Base-by-base conservation (phyloP, 2,329 filamentous ascomycete genomes). In the Microsporum canis region DNA sequence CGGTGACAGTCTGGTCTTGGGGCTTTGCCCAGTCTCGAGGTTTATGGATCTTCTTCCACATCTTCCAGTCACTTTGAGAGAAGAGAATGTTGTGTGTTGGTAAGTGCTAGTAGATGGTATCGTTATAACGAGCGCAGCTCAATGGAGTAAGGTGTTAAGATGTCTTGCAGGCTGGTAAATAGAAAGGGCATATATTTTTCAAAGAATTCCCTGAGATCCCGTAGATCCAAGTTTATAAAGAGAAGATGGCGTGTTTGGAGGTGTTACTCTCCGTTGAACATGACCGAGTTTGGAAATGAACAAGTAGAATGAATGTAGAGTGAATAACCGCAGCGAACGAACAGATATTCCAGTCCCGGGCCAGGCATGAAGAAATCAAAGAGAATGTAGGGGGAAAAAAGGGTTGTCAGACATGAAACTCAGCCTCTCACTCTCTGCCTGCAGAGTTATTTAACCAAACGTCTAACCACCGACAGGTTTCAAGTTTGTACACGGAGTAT, bases 41-140 rank as follows among this genome's bases (percentile, higher is more conserved):
- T 27, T 59, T 59, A 17, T 59, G 57, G 27, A 59, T 49, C 39
- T 47, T 59, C 43, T 59, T 59, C 57, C 57, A 59, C 57, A 59
- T 59, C 10, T 49, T 49, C 43, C 45, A 27, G 45, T 31, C 45
- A 23, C 10, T 3, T 51, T 51, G 1, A 3, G 14, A 36, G 14
- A 7, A 34, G 51, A 17, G 14, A 7, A 8, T 17, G 17, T 23
- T 34, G 27, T n/a, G 49, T 17, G 49, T 55, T 55, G n/a, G 6
- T 34, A 34, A n/a, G 36, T 55, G 31, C 4, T 34, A 5, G 45
- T 51, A 29, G 31, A 34, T 38, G 51, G 51, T 55, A 55, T 55
- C 33, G 51, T 55, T 55, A 17, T 23, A 36, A 14, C 49, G 51
- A 55, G 51, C 51, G 36, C 51, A 1, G 51, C 51, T 55, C 51